Evolutionary conservation across 2,329 filamentous ascomycete genomes (phyloP).

Genomic region (Exophiala sideris): DNA sequence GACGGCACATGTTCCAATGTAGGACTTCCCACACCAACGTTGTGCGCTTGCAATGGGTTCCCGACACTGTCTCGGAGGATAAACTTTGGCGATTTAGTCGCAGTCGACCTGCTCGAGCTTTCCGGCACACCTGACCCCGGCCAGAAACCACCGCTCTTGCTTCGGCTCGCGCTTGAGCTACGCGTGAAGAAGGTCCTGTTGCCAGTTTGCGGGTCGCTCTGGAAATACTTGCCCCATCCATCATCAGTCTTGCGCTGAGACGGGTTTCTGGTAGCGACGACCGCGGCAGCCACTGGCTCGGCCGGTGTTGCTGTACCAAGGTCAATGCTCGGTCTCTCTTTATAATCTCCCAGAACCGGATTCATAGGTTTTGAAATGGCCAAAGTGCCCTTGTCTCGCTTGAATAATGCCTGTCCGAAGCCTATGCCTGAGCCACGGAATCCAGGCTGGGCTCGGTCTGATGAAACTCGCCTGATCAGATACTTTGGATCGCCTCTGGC

Average conservation of each 20-base stretch:
- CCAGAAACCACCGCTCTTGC: slow-evolving; percentile 37
- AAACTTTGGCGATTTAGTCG: slow-evolving; percentile 30
- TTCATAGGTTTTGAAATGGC: slow-evolving; percentile 29
- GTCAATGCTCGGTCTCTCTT: slow-evolving; percentile 25
- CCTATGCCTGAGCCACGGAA: slow-evolving; percentile 20
- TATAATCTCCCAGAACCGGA: slow-evolving; percentile 24
- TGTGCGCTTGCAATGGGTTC: slow-evolving; percentile 38
- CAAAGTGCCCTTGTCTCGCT: slow-evolving; percentile 21
- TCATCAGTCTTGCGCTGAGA: slow-evolving; percentile 44
- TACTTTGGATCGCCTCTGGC: slow-evolving; percentile 34
- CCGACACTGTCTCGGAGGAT: slow-evolving; percentile 28
- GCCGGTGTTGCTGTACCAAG: slow-evolving; percentile 26
- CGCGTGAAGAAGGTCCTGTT: slow-evolving; percentile 18
- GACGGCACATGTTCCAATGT: slow-evolving; percentile 37
- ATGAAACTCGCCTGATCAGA: slow-evolving; percentile 28
- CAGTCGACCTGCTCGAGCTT: slow-evolving; percentile 33
- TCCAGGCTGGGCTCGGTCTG: slow-evolving; percentile 13
- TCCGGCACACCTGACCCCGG: slow-evolving; percentile 35
- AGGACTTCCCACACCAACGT: slow-evolving; percentile 43
- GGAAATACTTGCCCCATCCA: slow-evolving; percentile 50
- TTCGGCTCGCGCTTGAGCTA: slow-evolving; percentile 11
- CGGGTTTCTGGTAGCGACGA: slow-evolving; percentile 15
- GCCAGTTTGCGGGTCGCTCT: slow-evolving; percentile 32
- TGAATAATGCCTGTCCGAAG: slow-evolving; percentile 24
- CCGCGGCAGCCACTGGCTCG: slow-evolving; percentile 4